Evolutionary conservation across 768 basidiomycete genomes (phyloP).

Genomic region (Suillus sp.): DNA sequence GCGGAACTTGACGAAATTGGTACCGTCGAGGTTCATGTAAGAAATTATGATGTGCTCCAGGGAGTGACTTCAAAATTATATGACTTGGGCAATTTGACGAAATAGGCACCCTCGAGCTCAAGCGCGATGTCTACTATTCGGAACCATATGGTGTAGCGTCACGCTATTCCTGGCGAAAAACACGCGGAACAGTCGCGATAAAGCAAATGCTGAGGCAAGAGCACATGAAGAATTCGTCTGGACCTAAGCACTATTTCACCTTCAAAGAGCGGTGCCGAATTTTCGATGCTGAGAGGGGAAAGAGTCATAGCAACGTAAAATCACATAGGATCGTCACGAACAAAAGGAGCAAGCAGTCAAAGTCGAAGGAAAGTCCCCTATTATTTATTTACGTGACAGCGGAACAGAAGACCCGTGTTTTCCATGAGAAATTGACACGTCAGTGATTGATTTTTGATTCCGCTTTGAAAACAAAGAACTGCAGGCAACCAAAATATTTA

Average conservation of each 20-base stretch:
- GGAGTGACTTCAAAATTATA: not conserved
- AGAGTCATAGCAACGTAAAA: not conserved
- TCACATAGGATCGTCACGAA: not conserved
- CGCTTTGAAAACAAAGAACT: not conserved
- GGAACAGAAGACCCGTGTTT: not conserved
- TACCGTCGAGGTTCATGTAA: slow-evolving; percentile 41
- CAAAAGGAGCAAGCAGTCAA: not conserved
- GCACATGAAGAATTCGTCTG: not conserved
- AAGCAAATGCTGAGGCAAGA: not conserved
- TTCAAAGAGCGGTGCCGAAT: too few relatives aligned
- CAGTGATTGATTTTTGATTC: slow-evolving; percentile 2
- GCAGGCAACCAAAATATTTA: too few relatives aligned
- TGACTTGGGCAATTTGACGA: slow-evolving; percentile 51
- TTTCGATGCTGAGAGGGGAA: too few relatives aligned
- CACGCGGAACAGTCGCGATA: not conserved
- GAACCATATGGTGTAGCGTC: not conserved
- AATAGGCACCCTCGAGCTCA: slow-evolving; percentile 41
- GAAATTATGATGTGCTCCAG: not conserved
- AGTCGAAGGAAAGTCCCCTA: not conserved
- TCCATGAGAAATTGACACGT: slow-evolving; percentile 10
- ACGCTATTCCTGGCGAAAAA: not conserved
- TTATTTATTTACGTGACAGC: not conserved
- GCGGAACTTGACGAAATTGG: slow-evolving; percentile 53
- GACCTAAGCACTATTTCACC: too few relatives aligned
- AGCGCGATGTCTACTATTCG: not conserved